Evolutionary conservation across 2,329 filamentous ascomycete species (phyloP), one percentile per base, ranked within the genome.

Genomic region (Aspergillus intermedius): DNA sequence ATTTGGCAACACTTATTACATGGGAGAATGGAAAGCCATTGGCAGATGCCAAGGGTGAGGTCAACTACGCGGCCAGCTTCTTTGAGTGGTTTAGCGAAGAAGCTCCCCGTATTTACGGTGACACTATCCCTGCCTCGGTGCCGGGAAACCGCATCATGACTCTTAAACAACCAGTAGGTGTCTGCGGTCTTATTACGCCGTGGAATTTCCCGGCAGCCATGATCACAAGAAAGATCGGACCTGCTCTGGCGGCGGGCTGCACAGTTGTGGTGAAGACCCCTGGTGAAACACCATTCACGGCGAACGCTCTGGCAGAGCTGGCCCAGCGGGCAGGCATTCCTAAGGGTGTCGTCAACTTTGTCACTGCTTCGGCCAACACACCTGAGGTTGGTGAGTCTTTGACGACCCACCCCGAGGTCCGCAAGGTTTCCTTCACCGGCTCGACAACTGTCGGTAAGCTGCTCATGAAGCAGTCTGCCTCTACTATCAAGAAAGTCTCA

Each of bases 391-490:
- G 91, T 48, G 76, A 85, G 66, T 72, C 81, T 17, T 77, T 97
- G 48, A 94, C 89, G 9, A 86, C 86, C 0, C 82, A 85, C 61
- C 81, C 86, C 3, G 82, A 78, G 2, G 77, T 98, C 55, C 86
- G 86, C 66, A 97, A 97, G 71, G 80, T 97, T 40, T 95, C 89
- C 12, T 98, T 98, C 69, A 97, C 93, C 1, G 93, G 93, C 44
- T 81, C 77, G 30, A 84, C 81, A 1, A 75, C 75, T 41, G 81
- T 84, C 3, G 81, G 81, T 21, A 82, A 78, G 57, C 71, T 96
- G 72, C 81, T 98, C 47, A 95, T 96, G 90, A 87, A 87, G 74
- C 91, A 96, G 70, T 85, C 86, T 9, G 82, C 90, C 0, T 79
- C 81, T 37, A 95, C 90, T 0, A 74, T 89, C 23, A 97, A 97